A percentile compares a stretch with the other conserved stretches of the same genome.
phyloP scores from a whole-genome alignment of 106 monocot species.

The Acanthochlamys bracteata region DNA sequence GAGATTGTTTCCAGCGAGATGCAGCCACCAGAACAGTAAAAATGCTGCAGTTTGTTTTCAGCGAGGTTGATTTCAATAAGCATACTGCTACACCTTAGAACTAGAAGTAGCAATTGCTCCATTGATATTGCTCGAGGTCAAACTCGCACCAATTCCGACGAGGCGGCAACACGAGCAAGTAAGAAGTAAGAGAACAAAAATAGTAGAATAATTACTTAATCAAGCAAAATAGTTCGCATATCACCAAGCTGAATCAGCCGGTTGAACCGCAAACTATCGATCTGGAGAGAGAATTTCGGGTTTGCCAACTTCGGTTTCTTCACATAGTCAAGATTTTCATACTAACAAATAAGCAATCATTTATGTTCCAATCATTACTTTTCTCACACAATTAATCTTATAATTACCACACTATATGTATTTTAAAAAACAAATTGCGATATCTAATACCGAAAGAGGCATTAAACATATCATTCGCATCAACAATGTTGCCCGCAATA shows the following conservation, averaged over 20 bases:
- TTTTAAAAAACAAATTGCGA: background rate
- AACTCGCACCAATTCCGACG: background rate
- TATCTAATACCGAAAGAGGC: constrained; percentile 40
- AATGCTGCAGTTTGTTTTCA: no score
- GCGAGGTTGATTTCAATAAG: constrained; percentile 3
- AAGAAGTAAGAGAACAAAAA: background rate
- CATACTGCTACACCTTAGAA: no score
- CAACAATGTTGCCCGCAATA: constrained; percentile 24
- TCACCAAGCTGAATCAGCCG: no score
- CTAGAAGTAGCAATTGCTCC: background rate
- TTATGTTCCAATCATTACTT: constrained; percentile 17
- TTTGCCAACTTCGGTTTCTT: no score
- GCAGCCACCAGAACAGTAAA: no score
- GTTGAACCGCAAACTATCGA: no score
- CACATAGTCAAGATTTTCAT: constrained; percentile 32
- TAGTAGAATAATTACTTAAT: background rate
- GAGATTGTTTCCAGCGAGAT: no score
- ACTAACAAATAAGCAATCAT: constrained; percentile 22
- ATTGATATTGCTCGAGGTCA: background rate
- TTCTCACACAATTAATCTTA: background rate
- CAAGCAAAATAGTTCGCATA: background rate
- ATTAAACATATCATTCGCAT: constrained; percentile 25
- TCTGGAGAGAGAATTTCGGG: no score
- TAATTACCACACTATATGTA: background rate
- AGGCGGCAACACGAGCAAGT: background rate